Conservation (phyloP, 495 filamentous ascomycete species). For the Aspergillus funiculosus region DNA sequence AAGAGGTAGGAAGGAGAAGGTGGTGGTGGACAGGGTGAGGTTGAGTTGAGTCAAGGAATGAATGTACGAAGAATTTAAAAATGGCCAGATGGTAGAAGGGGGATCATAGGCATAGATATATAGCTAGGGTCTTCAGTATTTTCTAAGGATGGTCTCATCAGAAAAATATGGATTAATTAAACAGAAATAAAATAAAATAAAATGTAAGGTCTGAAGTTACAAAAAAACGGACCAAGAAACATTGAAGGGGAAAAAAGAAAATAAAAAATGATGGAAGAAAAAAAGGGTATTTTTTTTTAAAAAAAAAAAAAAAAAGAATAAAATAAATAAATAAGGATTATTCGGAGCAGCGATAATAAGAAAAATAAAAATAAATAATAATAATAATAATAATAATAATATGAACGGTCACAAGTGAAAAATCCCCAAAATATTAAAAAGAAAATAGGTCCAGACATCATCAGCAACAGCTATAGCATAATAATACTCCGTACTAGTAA, state of each 20-base stretch:
- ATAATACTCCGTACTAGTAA: conserved; percentile 13
- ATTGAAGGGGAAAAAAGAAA: conserved; percentile 4
- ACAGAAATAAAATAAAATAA: conserved; percentile 9
- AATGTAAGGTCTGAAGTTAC: conserved; percentile 11
- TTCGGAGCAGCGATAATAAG: conserved; percentile 2
- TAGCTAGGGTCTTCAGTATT: conserved; percentile 17
- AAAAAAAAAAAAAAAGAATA: conserved; percentile 13
- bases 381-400: conserved; percentile 5
- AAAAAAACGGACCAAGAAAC: conserved; percentile 14
- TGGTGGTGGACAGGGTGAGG: conserved; percentile 19
- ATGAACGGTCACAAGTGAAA: conserved; percentile 13
- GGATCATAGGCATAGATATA: conserved; percentile 30
- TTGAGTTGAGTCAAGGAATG: conserved; percentile 25
- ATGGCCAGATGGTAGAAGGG: conserved; percentile 19
- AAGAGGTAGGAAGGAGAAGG: conserved; percentile 16
- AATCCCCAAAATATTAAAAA: background rate
- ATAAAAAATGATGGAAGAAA: conserved; percentile 7
- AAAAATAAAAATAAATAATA: conserved; percentile 6
- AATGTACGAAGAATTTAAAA: conserved; percentile 24
- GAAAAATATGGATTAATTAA: conserved; percentile 16
- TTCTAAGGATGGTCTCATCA: conserved; percentile 10
- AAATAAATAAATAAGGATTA: conserved; percentile 15
- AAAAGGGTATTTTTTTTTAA: conserved; percentile 15
- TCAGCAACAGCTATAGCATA: background rate
- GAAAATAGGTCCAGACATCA: conserved; percentile 1